Base-by-base conservation (phyloP, 257 asterid genomes). In the Oldenlandia corymbosa region DNA sequence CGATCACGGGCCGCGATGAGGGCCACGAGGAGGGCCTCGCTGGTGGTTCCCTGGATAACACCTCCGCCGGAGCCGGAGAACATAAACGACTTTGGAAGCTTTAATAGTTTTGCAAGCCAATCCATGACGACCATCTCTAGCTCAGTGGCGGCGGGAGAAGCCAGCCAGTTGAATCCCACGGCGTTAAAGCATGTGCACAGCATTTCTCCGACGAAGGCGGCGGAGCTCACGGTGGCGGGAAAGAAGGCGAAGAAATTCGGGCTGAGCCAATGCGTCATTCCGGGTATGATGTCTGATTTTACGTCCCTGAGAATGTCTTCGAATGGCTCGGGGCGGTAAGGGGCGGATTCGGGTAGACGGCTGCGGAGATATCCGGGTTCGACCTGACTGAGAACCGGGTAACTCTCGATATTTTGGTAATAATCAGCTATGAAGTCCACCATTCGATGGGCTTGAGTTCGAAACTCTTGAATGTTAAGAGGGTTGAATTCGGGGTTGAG, bases 51-150 rank as follows among this genome's bases (percentile, higher is more conserved):
- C 71, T 88, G 96, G 41, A 88, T 10, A 2, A 88, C 96, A 39
- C 95, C 96, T 14, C 95, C 96, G 8, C 96, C 96, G 1, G 88
- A 85, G 41, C 95, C 93, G 11, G 93, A 83, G 68, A 88, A 88
- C 1, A 82, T 63, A 39, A 82, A 88, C 2, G 74, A 81, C 5
- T 73, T 64, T 0, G 96, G 96, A 17, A 88, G 85, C 24, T 81
- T 18, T 4, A 88, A 75, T 84, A 86, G 73, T 62, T 84, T 75
- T 0, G 90, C 95, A 50, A 88, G 75, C 96, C 96, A 88, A 54
- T 88, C 95, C 88, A 86, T 84, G 70, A 88, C 95, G 27, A 88
- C 80, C 75, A 82, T 80, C 71, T 88, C 96, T 3, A 88, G 86
- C 72, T 88, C 95, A 1, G 96, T 86, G 46, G 96, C 92, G 5